phyloP scores from a whole-genome alignment of 306 rosid genomes.

The Sicyos baderoa region DNA sequence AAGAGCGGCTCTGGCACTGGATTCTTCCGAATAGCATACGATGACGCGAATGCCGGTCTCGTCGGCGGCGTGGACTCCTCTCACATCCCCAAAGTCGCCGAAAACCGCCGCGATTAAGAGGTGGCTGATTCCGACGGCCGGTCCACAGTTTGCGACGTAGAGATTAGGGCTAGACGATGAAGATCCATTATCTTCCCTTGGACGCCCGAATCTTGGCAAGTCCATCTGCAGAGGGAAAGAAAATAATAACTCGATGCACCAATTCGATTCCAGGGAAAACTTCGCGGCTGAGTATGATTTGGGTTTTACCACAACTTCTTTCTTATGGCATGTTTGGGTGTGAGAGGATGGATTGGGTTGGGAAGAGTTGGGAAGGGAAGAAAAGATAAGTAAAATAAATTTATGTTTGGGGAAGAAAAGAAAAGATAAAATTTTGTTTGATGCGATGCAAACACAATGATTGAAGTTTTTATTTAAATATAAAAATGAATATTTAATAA shows the following conservation, averaged over 20 bases:
- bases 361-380: too few species aligned
- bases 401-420: too few species aligned
- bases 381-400: too few species aligned
- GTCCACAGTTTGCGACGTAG: constrained; percentile 79
- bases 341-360: too few species aligned
- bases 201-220: constrained; percentile 55
- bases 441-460: too few species aligned
- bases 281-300: not conserved
- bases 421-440: too few species aligned
- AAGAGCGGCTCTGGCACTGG: constrained; percentile 51
- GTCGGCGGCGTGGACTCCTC: constrained; percentile 65
- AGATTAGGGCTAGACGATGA: constrained; percentile 50
- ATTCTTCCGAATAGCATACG: constrained; percentile 40
- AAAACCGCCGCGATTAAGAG: constrained; percentile 46
- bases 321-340: too few species aligned
- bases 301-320: too few species aligned
- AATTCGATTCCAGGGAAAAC: not conserved
- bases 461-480: too few species aligned
- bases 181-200: constrained; percentile 30
- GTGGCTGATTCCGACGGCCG: constrained; percentile 53
- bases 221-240: constrained; percentile 23
- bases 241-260: not conserved
- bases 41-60: constrained; percentile 76
- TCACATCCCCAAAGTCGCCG: constrained; percentile 49
- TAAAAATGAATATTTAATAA: too few species aligned